A percentile compares a stretch with the other conserved stretches of the same genome.
These are phyloP conservation scores for Beauveria rudraprayagi DNA, from an alignment of 2,329 filamentous ascomycete species.

Conservation along the genomic window DNA sequence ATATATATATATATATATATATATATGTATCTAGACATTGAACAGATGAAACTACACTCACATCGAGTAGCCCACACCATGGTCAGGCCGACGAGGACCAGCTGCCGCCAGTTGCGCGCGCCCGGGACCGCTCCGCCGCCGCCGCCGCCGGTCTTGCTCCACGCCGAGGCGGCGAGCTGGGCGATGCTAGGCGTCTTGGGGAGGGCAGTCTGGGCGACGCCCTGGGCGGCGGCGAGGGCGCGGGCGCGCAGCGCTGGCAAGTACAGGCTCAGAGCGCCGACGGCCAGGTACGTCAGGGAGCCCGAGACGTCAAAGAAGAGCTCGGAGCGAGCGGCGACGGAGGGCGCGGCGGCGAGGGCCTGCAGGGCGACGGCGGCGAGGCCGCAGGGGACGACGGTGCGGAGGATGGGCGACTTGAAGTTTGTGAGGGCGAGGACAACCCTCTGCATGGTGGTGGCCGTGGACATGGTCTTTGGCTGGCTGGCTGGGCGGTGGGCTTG, in stretches of 20 bases:
- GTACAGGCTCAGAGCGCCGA: slow-evolving; percentile 53
- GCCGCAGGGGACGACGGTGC: slow-evolving; percentile 53
- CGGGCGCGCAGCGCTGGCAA: slow-evolving; percentile 51
- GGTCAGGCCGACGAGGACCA: slow-evolving; percentile 31
- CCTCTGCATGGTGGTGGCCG: slow-evolving; percentile 3
- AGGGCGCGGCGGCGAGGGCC: slow-evolving; percentile 53
- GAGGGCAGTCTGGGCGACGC: slow-evolving; percentile 20
- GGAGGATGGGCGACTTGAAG: slow-evolving; percentile 53
- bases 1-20: no score
- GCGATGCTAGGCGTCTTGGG: slow-evolving; percentile 38
- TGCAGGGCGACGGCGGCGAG: slow-evolving; percentile 57
- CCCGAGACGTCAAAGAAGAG: slow-evolving; percentile 63
- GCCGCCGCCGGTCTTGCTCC: slow-evolving; percentile 18
- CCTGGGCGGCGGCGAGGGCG: slow-evolving; percentile 34
- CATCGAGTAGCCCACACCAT: slow-evolving; percentile 52
- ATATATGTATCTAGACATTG: no score
- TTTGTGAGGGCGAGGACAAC: slow-evolving; percentile 50
- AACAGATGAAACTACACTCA: slow-evolving; percentile 20
- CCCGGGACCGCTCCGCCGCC: neutral
- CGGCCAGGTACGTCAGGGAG: slow-evolving; percentile 57
- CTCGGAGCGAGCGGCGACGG: slow-evolving; percentile 51
- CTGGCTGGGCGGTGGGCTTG: no score
- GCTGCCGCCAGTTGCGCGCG: slow-evolving; percentile 48
- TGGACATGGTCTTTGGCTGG: neutral
- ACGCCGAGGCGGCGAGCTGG: slow-evolving; percentile 22